Conservation (phyloP, 2,329 filamentous ascomycete genomes). For the Lachnellula suecica region DNA sequence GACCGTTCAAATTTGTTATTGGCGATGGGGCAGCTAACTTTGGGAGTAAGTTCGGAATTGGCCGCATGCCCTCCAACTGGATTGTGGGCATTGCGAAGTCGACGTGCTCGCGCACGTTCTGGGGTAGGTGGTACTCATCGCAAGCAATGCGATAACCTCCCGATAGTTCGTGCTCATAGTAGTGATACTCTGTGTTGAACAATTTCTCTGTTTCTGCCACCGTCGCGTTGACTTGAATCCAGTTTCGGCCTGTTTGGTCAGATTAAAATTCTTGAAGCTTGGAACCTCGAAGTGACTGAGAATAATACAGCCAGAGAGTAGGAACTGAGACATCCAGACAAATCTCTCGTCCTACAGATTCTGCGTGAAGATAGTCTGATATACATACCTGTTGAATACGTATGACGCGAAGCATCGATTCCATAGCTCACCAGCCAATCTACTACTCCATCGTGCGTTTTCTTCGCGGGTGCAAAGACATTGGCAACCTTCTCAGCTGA, state of each 20-base stretch:
- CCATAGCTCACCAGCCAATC: slow-evolving; percentile 33
- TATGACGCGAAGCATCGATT: slow-evolving; percentile 27
- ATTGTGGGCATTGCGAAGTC: slow-evolving; percentile 39
- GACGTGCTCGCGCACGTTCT: slow-evolving; percentile 44
- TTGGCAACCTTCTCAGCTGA: slow-evolving; percentile 32
- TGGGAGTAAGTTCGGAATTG: slow-evolving; percentile 12
- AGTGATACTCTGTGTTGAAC: slow-evolving; percentile 49
- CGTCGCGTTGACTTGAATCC: slow-evolving; percentile 33
- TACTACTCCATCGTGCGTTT: slow-evolving; percentile 27
- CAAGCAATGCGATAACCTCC: slow-evolving; percentile 31
- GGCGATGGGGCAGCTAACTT: slow-evolving; percentile 1
- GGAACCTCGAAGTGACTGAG: neutral
- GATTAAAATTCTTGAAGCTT: neutral
- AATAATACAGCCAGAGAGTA: no score
- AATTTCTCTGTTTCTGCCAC: slow-evolving; percentile 31
- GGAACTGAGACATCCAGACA: no score
- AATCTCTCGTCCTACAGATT: no score
- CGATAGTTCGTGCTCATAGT: slow-evolving; percentile 51
- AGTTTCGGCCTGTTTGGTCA: slow-evolving; percentile 17
- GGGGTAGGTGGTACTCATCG: slow-evolving; percentile 47
- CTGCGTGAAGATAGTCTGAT: no score
- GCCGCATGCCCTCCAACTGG: slow-evolving; percentile 17
- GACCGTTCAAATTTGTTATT: slow-evolving; percentile 7
- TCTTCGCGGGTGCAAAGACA: slow-evolving; percentile 33
- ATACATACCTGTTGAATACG: slow-evolving; percentile 31